Conservation (phyloP, 805 yeast genomes). For the Saccharomyces eubayanus region DNA sequence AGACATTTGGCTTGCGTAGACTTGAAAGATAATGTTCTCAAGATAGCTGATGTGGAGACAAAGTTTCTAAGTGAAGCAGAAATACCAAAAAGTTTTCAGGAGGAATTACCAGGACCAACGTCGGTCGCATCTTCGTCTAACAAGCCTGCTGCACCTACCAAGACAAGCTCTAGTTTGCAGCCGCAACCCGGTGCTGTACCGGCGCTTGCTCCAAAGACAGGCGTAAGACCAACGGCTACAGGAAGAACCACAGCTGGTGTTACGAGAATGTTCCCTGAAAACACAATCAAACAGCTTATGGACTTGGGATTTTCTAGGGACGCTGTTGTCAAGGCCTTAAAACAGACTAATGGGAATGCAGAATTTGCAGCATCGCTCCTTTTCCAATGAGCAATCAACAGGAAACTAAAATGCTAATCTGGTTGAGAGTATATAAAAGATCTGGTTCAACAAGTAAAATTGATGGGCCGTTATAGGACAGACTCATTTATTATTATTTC, state of each 20-base stretch:
- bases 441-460: too few relatives aligned
- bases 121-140: not conserved
- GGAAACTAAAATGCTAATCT: not conserved
- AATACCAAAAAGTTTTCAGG: slow-evolving; percentile 37
- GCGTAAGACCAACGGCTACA: not conserved
- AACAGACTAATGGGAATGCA: slow-evolving; percentile 62
- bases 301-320: slow-evolving; percentile 62
- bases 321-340: slow-evolving; percentile 59
- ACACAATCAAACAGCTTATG: slow-evolving; percentile 39
- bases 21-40: slow-evolving; percentile 52
- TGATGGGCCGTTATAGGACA: too few relatives aligned
- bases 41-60: slow-evolving; percentile 66
- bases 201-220: not conserved
- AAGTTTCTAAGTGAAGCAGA: slow-evolving; percentile 68
- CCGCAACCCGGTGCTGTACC: slow-evolving; percentile 1
- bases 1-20: slow-evolving; percentile 82
- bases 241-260: slow-evolving; percentile 8
- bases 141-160: not conserved
- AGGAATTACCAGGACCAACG: not conserved
- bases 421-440: too few relatives aligned
- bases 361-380: slow-evolving; percentile 80
- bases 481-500: too few relatives aligned
- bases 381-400: slow-evolving; percentile 32
- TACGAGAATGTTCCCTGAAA: slow-evolving; percentile 28
- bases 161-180: not conserved